These are phyloP conservation scores for Aspergillus bertholletiae DNA, from an alignment of 495 filamentous ascomycete genomes.

Conservation along the genomic window DNA sequence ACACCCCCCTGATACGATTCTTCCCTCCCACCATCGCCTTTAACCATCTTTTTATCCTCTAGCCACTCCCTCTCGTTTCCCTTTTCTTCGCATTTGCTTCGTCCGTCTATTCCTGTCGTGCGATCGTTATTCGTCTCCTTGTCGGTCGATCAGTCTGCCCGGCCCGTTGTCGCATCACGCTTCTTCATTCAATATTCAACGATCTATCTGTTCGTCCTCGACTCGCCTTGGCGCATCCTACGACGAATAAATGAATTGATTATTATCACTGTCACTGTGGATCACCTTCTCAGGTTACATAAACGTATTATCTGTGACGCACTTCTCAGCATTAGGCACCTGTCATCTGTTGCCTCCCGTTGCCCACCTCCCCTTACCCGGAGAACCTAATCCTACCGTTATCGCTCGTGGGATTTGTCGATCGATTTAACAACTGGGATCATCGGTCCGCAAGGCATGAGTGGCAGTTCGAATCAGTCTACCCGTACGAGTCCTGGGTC, in stretches of 20 bases:
- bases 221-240: neutral
- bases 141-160: neutral
- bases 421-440: conserved; percentile 16
- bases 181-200: neutral
- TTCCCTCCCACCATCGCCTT: conserved; percentile 13
- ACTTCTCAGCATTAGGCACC: conserved; percentile 4
- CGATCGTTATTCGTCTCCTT: neutral
- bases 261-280: neutral
- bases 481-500: conserved; percentile 49
- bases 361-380: conserved; percentile 12
- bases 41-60: conserved; percentile 12
- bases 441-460: conserved; percentile 40
- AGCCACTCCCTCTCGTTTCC: conserved; percentile 9
- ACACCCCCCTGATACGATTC: conserved; percentile 14
- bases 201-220: neutral
- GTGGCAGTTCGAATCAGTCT: conserved; percentile 46
- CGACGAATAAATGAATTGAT: neutral
- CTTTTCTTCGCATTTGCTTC: conserved; percentile 16
- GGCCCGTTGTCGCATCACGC: neutral
- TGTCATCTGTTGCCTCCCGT: conserved; percentile 14
- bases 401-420: conserved; percentile 15
- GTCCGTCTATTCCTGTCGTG: conserved; percentile 8
- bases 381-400: conserved; percentile 19
- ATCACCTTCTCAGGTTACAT: neutral
- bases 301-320: neutral